Evolutionary conservation across 2,329 filamentous ascomycete genomes (phyloP).

Genomic region (Cordyceps pruinosa): DNA sequence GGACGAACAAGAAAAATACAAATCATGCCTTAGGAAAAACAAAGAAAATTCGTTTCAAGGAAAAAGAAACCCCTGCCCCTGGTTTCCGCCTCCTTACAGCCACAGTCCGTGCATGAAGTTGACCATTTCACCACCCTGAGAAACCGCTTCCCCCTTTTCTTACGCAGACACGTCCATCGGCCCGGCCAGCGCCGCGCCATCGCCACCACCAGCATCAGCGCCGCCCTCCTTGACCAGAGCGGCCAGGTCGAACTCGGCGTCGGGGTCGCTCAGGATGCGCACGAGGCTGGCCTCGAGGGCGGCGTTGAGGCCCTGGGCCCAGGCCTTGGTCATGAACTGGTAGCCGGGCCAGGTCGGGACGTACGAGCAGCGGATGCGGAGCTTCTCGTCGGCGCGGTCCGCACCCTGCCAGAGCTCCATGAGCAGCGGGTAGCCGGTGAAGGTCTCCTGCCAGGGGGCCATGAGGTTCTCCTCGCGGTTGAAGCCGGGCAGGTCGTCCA

Average conservation of each 20-base stretch:
- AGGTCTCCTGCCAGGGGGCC: constrained; percentile 11
- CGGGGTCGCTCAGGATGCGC: constrained; percentile 9
- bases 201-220: neutral
- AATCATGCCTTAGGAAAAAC: neutral
- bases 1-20: neutral
- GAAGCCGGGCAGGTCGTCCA: constrained; percentile 13
- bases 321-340: constrained; percentile 9
- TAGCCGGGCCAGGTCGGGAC: constrained; percentile 6
- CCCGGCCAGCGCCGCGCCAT: neutral
- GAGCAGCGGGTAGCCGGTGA: constrained; percentile 10
- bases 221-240: neutral
- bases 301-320: constrained; percentile 8
- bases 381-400: constrained; percentile 2
- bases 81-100: too few relatives aligned
- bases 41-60: neutral
- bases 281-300: constrained; percentile 9
- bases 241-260: constrained; percentile 6
- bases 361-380: constrained; percentile 9
- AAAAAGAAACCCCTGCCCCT: neutral
- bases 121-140: too few relatives aligned
- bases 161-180: constrained; percentile 1
- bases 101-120: too few relatives aligned
- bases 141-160: neutral
- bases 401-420: constrained; percentile 10
- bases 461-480: constrained; percentile 13